Evolutionary conservation across 2,329 filamentous ascomycete species (phyloP).

Genomic region (Pseudogymnoascus sp.): DNA sequence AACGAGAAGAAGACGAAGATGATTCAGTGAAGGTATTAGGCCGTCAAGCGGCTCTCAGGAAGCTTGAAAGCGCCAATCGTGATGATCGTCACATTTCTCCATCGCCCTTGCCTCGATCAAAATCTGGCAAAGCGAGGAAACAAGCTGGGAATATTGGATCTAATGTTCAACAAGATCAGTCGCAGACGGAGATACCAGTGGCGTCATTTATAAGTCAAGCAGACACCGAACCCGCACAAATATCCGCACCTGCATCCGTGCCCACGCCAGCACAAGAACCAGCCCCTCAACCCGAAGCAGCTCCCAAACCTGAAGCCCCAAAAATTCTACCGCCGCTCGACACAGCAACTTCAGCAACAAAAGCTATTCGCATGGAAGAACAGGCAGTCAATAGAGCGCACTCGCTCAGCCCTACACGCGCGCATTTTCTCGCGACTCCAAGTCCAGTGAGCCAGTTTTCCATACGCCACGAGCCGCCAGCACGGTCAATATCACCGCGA

Average conservation of each 20-base stretch:
- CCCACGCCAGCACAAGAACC: neutral
- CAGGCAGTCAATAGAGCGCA: constrained; percentile 28
- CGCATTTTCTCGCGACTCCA: constrained; percentile 53
- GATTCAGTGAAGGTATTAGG: constrained; percentile 17
- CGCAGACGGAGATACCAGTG: neutral
- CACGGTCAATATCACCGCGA: constrained; percentile 64
- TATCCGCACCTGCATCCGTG: neutral
- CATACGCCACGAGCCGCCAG: constrained; percentile 58
- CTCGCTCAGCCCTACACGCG: constrained; percentile 55
- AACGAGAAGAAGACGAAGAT: constrained; percentile 33
- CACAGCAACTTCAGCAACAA: neutral
- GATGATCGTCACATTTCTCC: constrained; percentile 21
- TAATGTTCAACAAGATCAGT: neutral
- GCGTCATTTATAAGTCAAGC: neutral
- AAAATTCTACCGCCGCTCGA: neutral
- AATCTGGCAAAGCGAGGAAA: constrained; percentile 18
- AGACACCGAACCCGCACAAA: neutral
- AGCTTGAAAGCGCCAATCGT: constrained; percentile 12
- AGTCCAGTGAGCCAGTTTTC: constrained; percentile 39
- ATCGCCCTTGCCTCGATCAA: constrained; percentile 21
- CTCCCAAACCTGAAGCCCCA: neutral
- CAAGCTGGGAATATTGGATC: constrained; percentile 12
- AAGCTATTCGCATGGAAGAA: neutral
- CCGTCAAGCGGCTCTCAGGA: constrained; percentile 10
- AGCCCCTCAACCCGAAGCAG: neutral